Evolutionary conservation across 2,329 filamentous ascomycete species (phyloP), one percentile per base, ranked within the genome.

Genomic region (Coniochaeta sp.): DNA sequence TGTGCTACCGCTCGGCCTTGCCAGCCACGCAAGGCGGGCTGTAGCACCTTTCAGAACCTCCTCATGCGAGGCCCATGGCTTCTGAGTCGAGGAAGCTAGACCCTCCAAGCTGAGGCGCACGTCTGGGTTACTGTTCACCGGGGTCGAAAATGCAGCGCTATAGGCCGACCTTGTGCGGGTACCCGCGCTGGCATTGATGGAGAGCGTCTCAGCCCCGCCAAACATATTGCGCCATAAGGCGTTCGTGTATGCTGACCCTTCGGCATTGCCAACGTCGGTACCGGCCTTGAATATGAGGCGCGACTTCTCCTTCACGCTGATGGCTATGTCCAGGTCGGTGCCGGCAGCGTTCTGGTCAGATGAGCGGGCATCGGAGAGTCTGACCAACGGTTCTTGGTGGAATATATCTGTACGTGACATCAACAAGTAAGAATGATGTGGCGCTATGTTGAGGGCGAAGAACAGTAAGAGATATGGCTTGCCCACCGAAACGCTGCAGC

Each of bases 31-130:
- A 44, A 96, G 79, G 65, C 90, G 92, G 14, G 89, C 78, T 67
- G 85, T 88, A 22, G 84, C 91, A 17, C 93, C 92, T 69, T 88
- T 90, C 22, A 96, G 77, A 3, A 88, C 86, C 75, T 99, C 93
- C 68, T 98, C 93, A 70, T 99, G 93, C 64, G 90, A 95, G 24
- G 95, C 92, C 90, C 91, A 98, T 14, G 87, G 84, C 75, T 98
- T 97, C 63, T 93, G 84, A 0, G 91, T 96, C 52, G 91, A 88
- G 63, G 90, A 96, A 11, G 89, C 87, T 52, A 96, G 79, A 1
- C 84, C 92, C 65, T 96, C 93, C 62, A 96, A 68, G 66, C 93
- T 88, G 63, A 92, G 79, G 62, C 89, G 84, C 67, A 91, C 77
- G 70, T 96, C 88, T 0, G 95, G 93, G 71, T 96, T 90, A 74